Conservation (phyloP, 2,329 filamentous ascomycete genomes). For the Ophiognomonia clavigignenti-juglandacearum region DNA sequence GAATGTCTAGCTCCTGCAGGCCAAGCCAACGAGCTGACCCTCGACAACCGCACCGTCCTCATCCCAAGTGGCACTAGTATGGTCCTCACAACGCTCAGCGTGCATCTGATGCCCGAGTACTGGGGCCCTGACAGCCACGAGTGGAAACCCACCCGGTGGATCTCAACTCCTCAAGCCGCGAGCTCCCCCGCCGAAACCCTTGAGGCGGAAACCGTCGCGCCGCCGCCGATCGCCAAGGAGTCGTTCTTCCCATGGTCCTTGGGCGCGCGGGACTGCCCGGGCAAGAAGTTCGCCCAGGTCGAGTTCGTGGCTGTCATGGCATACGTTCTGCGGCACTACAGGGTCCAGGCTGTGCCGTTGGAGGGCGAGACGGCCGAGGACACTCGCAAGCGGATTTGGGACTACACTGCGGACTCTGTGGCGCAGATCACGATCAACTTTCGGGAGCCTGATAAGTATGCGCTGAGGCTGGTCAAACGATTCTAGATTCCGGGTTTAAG, state of each 20-base stretch:
- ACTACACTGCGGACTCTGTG: background rate
- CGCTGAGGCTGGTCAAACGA: slow-evolving; percentile 8
- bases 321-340: background rate
- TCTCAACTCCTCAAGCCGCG: background rate
- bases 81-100: background rate
- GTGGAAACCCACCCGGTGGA: slow-evolving; percentile 1
- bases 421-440: slow-evolving; percentile 3
- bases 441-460: slow-evolving; percentile 17
- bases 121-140: slow-evolving; percentile 1
- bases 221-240: background rate
- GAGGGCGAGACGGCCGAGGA: background rate
- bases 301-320: slow-evolving; percentile 6
- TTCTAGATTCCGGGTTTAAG: background rate
- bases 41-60: background rate
- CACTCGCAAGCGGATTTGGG: background rate
- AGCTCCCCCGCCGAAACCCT: background rate
- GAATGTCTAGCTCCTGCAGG: background rate
- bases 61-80: background rate
- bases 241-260: slow-evolving; percentile 2
- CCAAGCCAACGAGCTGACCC: background rate
- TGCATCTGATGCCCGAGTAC: slow-evolving; percentile 1
- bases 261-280: slow-evolving; percentile 3
- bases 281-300: slow-evolving; percentile 8
- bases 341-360: background rate
- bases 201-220: background rate